Evolutionary conservation across 2,329 filamentous ascomycete genomes (phyloP).

Genomic region (Diaporthe batatas): DNA sequence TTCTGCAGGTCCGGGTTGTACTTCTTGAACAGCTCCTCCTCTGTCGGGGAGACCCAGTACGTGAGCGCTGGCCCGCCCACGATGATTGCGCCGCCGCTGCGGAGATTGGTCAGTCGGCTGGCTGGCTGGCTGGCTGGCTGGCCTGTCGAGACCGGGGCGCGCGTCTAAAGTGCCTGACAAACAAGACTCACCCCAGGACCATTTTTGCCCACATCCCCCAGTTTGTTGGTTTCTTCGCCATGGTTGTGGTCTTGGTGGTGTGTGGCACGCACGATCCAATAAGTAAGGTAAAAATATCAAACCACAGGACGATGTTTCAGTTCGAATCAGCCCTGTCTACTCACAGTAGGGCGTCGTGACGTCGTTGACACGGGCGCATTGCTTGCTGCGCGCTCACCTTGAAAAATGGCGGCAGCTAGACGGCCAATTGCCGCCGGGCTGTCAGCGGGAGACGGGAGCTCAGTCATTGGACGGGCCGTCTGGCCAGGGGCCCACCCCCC

Average conservation of each 20-base stretch:
- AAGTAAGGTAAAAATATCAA: constrained; percentile 5
- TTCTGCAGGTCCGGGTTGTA: constrained; percentile 97
- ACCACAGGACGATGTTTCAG: constrained; percentile 27
- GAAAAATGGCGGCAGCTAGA: constrained; percentile 36
- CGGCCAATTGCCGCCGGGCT: constrained; percentile 34
- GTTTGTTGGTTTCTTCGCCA: constrained; percentile 64
- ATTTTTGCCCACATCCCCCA: constrained; percentile 78
- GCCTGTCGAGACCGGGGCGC: constrained; percentile 36
- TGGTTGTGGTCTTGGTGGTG: constrained; percentile 42
- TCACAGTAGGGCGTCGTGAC: constrained; percentile 25
- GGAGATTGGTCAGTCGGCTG: constrained; percentile 39
- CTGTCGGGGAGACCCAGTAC: constrained; percentile 82
- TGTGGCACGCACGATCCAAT: constrained; percentile 4
- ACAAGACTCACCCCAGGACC: constrained; percentile 70
- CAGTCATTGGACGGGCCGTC: constrained; percentile 31
- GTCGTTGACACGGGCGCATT: constrained; percentile 26
- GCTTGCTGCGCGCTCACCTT: not conserved
- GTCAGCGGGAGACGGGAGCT: constrained; percentile 31
- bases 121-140: not conserved
- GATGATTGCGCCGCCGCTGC: constrained; percentile 77
- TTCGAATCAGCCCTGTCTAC: constrained; percentile 19
- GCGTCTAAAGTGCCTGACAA: constrained; percentile 2
- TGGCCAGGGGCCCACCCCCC: constrained; percentile 6
- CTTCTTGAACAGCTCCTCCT: constrained; percentile 91
- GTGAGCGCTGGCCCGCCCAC: constrained; percentile 90